Evolutionary conservation across 106 monocot genomes (phyloP).

Genomic region (Platanthera guangdongensis): DNA sequence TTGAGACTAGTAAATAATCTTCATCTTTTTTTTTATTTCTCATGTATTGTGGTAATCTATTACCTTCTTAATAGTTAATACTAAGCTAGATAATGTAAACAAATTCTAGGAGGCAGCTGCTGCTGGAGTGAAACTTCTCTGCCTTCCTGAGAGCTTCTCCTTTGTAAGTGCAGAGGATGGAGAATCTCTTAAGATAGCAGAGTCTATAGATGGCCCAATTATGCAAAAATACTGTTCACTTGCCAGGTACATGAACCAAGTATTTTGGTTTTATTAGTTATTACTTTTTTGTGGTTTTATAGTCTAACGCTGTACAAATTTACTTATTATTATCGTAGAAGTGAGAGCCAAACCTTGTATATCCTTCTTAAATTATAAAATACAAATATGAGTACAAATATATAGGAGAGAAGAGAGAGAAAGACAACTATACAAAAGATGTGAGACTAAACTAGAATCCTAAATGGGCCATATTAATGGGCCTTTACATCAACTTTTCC

Average conservation of each 20-base stretch:
- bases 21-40: background rate
- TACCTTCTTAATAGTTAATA: background rate
- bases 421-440: no score
- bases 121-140: constrained; percentile 66
- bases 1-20: background rate
- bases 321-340: no score
- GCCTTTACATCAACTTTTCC: no score
- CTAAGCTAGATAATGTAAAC: background rate
- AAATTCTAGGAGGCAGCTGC: constrained; percentile 58
- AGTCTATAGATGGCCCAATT: constrained; percentile 66
- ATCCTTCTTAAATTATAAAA: no score
- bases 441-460: no score
- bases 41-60: background rate
- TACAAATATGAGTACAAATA: no score
- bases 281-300: background rate
- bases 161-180: constrained; percentile 51
- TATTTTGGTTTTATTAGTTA: background rate
- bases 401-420: no score
- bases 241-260: constrained; percentile 42
- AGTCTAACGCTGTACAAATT: background rate
- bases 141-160: constrained; percentile 86
- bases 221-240: constrained; percentile 89
- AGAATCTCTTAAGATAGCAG: constrained; percentile 66
- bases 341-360: no score
- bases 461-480: no score